Evolutionary conservation across 441 rosid species (phyloP).

Genomic region (Hypseocharis bilobata): DNA sequence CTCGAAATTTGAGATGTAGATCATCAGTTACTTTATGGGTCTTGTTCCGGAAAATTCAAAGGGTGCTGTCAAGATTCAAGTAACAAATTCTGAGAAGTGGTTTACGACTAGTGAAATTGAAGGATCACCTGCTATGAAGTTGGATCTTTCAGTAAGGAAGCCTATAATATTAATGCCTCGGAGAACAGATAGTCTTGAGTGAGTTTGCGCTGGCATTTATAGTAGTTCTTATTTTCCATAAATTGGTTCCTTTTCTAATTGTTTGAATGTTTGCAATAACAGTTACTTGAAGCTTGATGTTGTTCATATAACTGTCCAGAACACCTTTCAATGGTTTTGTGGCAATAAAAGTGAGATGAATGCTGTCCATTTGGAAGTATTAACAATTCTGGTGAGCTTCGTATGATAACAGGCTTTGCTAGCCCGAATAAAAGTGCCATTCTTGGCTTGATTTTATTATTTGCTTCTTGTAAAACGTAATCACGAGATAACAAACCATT

Average conservation of each 20-base stretch:
- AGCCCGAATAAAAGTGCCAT: not conserved
- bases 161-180: constrained; percentile 98
- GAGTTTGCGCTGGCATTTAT: constrained; percentile 33
- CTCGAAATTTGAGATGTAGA: constrained; percentile 40
- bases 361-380: constrained; percentile 76
- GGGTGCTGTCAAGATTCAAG: constrained; percentile 66
- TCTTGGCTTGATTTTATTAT: constrained; percentile 9
- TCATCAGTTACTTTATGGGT: constrained; percentile 79
- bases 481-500: not conserved
- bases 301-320: constrained; percentile 78
- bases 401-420: constrained; percentile 8
- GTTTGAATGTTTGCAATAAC: constrained; percentile 26
- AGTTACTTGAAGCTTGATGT: constrained; percentile 97
- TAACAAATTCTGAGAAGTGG: constrained; percentile 81
- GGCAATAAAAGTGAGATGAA: constrained; percentile 68
- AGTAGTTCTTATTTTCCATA: constrained; percentile 7
- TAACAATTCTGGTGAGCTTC: constrained; percentile 71
- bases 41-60: constrained; percentile 70
- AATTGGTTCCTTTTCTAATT: constrained; percentile 13
- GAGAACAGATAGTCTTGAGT: constrained; percentile 79
- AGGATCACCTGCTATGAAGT: constrained; percentile 90
- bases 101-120: constrained; percentile 83
- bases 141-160: constrained; percentile 79
- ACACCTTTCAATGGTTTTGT: constrained; percentile 74
- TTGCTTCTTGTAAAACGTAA: not conserved